Base-by-base conservation (phyloP, 441 rosid species). In the Omphalea diandra region DNA sequence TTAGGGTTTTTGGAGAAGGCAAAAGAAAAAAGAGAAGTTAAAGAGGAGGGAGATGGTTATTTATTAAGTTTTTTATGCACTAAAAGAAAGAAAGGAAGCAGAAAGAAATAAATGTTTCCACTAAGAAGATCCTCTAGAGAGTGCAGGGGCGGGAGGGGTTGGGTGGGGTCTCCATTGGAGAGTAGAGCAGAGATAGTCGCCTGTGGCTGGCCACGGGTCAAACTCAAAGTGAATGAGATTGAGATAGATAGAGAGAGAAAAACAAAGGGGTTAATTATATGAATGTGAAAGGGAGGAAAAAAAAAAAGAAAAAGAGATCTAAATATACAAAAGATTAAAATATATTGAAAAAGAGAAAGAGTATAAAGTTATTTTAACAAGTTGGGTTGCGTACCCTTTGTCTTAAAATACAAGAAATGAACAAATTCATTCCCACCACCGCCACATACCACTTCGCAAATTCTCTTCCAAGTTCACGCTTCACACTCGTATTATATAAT, bases 201-300 rank as follows among this genome's bases (percentile, higher is more conserved):
- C 75, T 85, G 81, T 85, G 90, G 96, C 86, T 83, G 97, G 92
- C 92, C 68, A 79, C 82, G 84, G 89, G 94, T 90, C 97, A 84
- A 85, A 84, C 84, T 89, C 96, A 85, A 83, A 84, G 33, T 68
- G 81, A 70, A 61, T 72, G 56, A 17, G 79, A 71, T n/a, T n/a
- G n/a, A n/a, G n/a, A n/a, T n/a, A n/a, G n/a, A n/a, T n/a, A n/a
- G 65, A 77, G 65, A 58, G 60, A 68, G 61, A 69, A 63, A 60
- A 33, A 58, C 18, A 22, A 7, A 29, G 10, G 26, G 63, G 73
- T 33, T 62, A 73, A 75, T 43, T 58, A 31, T 18, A 15, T 67
- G 83, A 79, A 80, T 84, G 88, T 79, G 87, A 89, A 85, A 80
- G 70, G 56, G 59, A 69, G 84, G 74, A 81, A 80, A 59, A 6